phyloP scores from a whole-genome alignment of 371 early-diverging fungal species.

The Gilbertella persicaria region DNA sequence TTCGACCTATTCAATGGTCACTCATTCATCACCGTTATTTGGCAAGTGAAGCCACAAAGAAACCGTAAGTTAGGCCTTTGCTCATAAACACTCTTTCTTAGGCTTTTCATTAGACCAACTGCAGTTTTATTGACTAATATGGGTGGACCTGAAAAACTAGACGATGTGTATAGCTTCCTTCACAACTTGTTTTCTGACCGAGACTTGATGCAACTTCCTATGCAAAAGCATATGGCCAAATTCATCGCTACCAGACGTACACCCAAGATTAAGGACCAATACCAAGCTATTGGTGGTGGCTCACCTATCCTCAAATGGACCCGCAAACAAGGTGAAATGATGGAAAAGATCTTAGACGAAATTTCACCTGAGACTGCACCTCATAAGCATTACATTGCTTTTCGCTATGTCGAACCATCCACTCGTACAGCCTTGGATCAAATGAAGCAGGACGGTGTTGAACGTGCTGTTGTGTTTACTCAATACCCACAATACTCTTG shows the following conservation, averaged over 20 bases:
- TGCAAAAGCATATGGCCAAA: slow-evolving; percentile 75
- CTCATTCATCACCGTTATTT: slow-evolving; percentile 1
- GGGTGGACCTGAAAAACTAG: slow-evolving; percentile 86
- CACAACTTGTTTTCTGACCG: slow-evolving; percentile 89
- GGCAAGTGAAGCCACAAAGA: slow-evolving; percentile 8
- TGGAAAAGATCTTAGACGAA: slow-evolving; percentile 78
- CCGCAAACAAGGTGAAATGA: slow-evolving; percentile 76
- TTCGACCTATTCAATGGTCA: background rate
- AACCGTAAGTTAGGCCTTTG: slow-evolving; percentile 14
- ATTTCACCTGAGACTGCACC: slow-evolving; percentile 85
- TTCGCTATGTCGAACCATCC: slow-evolving; percentile 88
- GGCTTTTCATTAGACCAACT: slow-evolving; percentile 49
- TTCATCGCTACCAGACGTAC: slow-evolving; percentile 85
- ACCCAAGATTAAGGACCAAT: slow-evolving; percentile 87
- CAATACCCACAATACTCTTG: slow-evolving; percentile 98
- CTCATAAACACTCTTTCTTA: background rate
- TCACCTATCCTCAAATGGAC: slow-evolving; percentile 94
- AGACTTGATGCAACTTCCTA: slow-evolving; percentile 90
- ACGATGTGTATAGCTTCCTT: slow-evolving; percentile 84
- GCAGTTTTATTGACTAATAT: slow-evolving; percentile 90
- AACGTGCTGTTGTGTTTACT: slow-evolving; percentile 87
- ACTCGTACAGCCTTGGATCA: slow-evolving; percentile 72
- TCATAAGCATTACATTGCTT: slow-evolving; percentile 91
- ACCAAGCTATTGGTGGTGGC: slow-evolving; percentile 92
- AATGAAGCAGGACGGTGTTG: slow-evolving; percentile 83